These are phyloP conservation scores for Sarcomyxa edulis DNA, from an alignment of 768 basidiomycete genomes.

Conservation along the genomic window DNA sequence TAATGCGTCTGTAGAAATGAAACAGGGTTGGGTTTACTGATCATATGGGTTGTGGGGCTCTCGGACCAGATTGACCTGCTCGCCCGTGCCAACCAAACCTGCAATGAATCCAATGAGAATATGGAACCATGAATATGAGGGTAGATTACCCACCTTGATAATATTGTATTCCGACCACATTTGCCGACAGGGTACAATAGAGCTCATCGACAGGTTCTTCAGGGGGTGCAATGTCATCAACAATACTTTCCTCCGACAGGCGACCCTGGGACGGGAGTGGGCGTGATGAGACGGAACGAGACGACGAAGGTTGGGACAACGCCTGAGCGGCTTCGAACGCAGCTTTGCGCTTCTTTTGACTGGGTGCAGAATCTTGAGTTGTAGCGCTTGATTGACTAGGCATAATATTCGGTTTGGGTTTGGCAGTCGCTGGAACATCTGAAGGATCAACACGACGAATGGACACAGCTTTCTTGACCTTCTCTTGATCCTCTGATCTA, in stretches of 20 bases:
- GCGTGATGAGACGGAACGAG: neutral
- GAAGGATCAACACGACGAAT: conserved; percentile 46
- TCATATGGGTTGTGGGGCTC: conserved; percentile 70
- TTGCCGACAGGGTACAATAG: conserved; percentile 52
- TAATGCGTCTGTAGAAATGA: neutral
- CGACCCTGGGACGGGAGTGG: conserved; percentile 4
- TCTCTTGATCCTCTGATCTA: conserved; percentile 58
- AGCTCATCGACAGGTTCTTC: conserved; percentile 61
- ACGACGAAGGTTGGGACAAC: conserved; percentile 13
- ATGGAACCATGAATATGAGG: neutral
- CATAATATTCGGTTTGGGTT: conserved; percentile 5
- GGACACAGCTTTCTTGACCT: conserved; percentile 55
- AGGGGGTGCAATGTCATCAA: conserved; percentile 36
- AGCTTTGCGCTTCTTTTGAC: conserved; percentile 42
- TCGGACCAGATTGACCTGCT: conserved; percentile 65
- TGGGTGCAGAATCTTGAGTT: conserved; percentile 21
- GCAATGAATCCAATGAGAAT: too few relatives aligned
- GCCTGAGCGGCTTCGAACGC: conserved; percentile 16
- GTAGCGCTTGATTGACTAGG: conserved; percentile 7
- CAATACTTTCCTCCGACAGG: conserved; percentile 29
- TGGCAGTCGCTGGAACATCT: conserved; percentile 50
- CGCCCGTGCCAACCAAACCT: conserved; percentile 77
- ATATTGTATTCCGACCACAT: conserved; percentile 81
- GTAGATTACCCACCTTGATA: conserved; percentile 48
- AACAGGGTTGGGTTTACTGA: conserved; percentile 29